Base-by-base conservation (phyloP, 2,329 filamentous ascomycete genomes). In the Colletotrichum navitas region DNA sequence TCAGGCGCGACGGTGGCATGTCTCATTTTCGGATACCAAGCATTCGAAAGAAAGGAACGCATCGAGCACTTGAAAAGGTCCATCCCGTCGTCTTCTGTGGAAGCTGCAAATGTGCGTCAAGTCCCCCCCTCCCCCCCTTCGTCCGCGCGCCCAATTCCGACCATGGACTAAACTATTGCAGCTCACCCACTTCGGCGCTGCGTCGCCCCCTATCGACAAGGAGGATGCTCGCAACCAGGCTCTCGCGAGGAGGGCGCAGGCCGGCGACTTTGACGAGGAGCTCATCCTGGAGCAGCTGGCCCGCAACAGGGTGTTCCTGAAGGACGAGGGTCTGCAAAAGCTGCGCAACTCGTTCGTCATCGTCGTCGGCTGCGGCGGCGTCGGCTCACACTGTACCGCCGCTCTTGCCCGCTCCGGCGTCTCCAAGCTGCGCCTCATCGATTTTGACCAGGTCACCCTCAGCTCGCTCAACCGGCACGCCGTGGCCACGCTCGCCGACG, bases 391-490 rank as follows among this genome's bases (percentile, higher is more conserved):
- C 84, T 95, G 94, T 73, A 89, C 92, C 5, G 92, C 95, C 1
- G 92, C 96, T 4, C 89, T 99, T 39, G 92, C 94, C 6, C 91
- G 96, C 39, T 97, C 95, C 0, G 96, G 96, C 41, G 94, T 97
- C 54, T 91, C 92, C n/a, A 92, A 91, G 76, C 87, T 99, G 66
- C 91, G 96, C 1, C 88, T 99, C 47, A 90, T 99, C 75, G 96
- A 99, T 81, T 99, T 99, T 80, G 96, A 99, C 80, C 96, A 99
- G 86, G 95, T 99, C 43, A 97, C 95, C 0, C 86, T 99, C 55
- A 97, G 94, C 74, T 97, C 94, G 3, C 85, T 99, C 66, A 99
- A 99, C 81, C 87, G 96, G n/a, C 96, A 99, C 82, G 94, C 96
- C 11, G 92, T 99, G 1, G 96, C 96, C 6, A 98, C 95, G 0